These are phyloP conservation scores for Rhodotorula sp. DNA, from an alignment of 1,284 basidiomycete genomes.

Conservation along the genomic window DNA sequence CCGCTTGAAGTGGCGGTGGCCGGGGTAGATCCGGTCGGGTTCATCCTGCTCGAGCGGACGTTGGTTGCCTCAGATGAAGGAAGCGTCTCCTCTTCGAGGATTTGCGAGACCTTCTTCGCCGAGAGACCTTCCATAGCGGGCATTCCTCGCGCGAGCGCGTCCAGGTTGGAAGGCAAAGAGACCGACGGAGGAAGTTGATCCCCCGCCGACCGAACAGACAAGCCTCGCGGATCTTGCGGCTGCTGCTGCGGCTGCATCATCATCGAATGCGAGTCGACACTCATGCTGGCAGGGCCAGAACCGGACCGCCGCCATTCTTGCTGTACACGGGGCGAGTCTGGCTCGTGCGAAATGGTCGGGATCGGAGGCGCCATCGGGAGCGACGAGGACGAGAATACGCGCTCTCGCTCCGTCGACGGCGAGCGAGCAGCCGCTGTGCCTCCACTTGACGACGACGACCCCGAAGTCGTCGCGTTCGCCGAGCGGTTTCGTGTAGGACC, in stretches of 20 bases:
- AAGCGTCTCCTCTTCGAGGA: background rate
- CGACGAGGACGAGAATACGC: background rate
- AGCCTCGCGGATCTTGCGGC: background rate
- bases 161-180: conserved; percentile 39
- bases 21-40: background rate
- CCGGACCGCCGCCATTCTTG: conserved; percentile 54
- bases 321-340: conserved; percentile 47
- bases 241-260: background rate
- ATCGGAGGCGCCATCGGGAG: background rate
- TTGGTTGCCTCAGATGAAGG: background rate
- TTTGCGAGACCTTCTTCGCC: background rate
- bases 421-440: background rate
- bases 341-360: conserved; percentile 11
- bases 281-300: conserved; percentile 13
- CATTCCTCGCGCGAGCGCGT: conserved; percentile 21
- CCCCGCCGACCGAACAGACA: conserved; percentile 7
- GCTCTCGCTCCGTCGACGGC: background rate
- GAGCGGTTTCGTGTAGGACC: conserved; percentile 26
- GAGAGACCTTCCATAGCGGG: background rate
- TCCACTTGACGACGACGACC: background rate
- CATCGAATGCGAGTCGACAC: background rate
- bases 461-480: background rate
- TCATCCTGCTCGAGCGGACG: background rate
- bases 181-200: conserved; percentile 34
- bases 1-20: background rate